phyloP scores from a whole-genome alignment of 2,329 filamentous ascomycete species.

The Exophiala alcalophila region DNA sequence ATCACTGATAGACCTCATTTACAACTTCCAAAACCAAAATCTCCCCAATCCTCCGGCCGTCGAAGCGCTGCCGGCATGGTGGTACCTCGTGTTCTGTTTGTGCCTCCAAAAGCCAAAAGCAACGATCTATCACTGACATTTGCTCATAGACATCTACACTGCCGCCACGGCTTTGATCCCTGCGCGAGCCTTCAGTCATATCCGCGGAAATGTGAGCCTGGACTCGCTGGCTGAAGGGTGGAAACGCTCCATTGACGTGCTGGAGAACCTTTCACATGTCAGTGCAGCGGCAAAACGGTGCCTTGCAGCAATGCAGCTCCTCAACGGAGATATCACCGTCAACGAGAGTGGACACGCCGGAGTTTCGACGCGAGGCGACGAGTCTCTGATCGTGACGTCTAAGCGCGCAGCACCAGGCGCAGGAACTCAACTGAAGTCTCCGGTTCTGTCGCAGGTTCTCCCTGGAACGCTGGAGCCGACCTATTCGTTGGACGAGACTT shows the following conservation, averaged over 20 bases:
- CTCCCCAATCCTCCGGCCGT: not conserved
- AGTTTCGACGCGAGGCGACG: no score
- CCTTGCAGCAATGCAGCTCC: not conserved
- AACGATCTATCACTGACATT: not conserved
- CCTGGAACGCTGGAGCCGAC: no score
- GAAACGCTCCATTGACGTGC: not conserved
- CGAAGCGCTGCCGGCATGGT: conserved; percentile 2
- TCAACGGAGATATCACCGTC: not conserved
- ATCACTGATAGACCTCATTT: not conserved
- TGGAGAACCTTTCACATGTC: not conserved
- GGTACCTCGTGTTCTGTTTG: conserved; percentile 1
- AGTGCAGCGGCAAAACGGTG: conserved; percentile 3
- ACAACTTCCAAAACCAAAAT: conserved; percentile 1
- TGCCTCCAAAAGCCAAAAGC: not conserved
- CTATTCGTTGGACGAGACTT: no score
- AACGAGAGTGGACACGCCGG: no score
- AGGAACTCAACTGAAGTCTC: no score
- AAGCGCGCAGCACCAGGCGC: no score
- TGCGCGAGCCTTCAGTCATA: not conserved
- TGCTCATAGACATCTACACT: not conserved
- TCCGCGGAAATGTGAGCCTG: not conserved
- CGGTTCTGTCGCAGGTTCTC: no score
- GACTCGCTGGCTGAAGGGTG: not conserved
- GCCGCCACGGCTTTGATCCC: conserved; percentile 1
- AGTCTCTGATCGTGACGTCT: no score